Base-by-base conservation (phyloP, 169 alveolate genomes). In the Plasmodium coatneyi region DNA sequence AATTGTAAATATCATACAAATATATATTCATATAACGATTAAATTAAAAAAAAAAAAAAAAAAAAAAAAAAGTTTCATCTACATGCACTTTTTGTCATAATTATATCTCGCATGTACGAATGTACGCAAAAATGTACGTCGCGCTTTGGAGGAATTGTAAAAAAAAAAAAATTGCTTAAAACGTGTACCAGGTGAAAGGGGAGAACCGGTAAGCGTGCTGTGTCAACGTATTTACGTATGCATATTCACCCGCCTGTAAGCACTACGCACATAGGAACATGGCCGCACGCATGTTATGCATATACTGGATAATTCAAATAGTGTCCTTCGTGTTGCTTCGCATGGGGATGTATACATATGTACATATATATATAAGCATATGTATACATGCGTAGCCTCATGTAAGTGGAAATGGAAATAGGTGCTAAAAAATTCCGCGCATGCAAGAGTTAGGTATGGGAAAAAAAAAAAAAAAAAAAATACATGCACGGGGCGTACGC, bases 41-140 rank as follows among this genome's bases (percentile, higher is more conserved):
- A 79, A 32, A 78, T 78, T 78, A 78, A 82, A 82, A 82, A 82
- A 82, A 82, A 39, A 82, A 82, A 83, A 39, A 82, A 82, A 83
- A 39, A 39, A 39, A 83, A 83, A 71, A 46, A 70, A 83, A 83
- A 22, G 92, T 70, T 83, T 83, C 82, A 83, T 83, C 83, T 83
- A 83, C 92, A 83, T 83, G 92, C 92, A 83, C 32, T 83, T 71
- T 71, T 28, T 36, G 19, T 70, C 72, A 34, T 36, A 66, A 70
- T 52, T 83, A 70, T 70, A 70, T 70, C 71, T n/a, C 28, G 41
- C 39, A 83, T 32, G 28, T 41, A 83, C 12, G 32, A 22, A 79
- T 66, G 54, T 16, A 49, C 60, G 60, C 60, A 49, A 49, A 49
- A 49, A 49, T 22, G 22, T 49, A 49, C 25, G 81, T 71, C 41